Evolutionary conservation across 139 green algal genomes (phyloP), one percentile per base, ranked within the genome.

Genomic region (Edaphochlamys debaryana): DNA sequence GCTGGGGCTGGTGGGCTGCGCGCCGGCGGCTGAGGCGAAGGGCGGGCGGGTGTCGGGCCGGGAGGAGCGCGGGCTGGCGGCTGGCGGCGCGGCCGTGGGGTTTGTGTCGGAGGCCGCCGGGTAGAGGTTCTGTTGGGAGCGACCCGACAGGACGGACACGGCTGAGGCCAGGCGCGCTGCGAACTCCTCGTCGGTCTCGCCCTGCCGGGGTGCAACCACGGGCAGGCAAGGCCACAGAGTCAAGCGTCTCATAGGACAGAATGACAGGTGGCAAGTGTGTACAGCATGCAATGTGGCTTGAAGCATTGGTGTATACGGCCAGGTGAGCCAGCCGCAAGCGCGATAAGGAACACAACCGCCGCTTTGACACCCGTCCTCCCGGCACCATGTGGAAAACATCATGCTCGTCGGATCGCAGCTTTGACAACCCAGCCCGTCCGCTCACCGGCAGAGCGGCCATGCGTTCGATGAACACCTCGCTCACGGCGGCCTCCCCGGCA

Each of bases 101-200:
- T 30, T 4, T 67, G 60, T 25, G 1, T 1, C 60, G 30, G 50
- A 23, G 23, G 50, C n/a, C 25, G 54, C 27, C 3, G 63, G 63
- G 40, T 37, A 73, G 56, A 77, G 66, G 36, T 34, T 27, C 29
- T 48, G 17, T 30, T 70, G 79, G 0, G 67, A 70, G 29, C 60
- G 37, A 19, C 68, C 67, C 4, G 50, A 71, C 13, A 68, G n/a
- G 40, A 40, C 52, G 52, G 54, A 41, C n/a, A 85, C 62, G 54
- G 79, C 67, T 17, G 67, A 79, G 4, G 79, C 79, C 38, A 85
- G 68, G 6, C 79, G 68, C 4, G 56, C 9, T 0, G 79, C 79
- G n/a, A 85, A 85, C 11, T 52, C 54, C 79, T 79, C 79, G 38
- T 85, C 79, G 4, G 54, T 71, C 56, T 85, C 79, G 30, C 79